Evolutionary conservation across 2,329 filamentous ascomycete species (phyloP), one percentile per base, ranked within the genome.

Genomic region (Helotiales sp.): DNA sequence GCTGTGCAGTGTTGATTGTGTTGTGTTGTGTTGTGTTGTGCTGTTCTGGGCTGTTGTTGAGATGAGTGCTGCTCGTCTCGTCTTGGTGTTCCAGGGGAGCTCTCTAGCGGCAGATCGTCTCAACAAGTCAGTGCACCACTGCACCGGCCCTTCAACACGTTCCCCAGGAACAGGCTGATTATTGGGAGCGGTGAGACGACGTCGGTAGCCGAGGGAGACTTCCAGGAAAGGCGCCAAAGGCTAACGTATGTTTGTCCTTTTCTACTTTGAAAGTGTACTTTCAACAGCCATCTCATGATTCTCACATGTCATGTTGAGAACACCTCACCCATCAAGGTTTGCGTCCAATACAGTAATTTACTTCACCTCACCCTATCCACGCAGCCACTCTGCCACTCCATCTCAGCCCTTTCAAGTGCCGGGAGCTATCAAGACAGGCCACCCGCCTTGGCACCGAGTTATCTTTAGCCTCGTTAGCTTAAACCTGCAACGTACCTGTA

Each of bases 21-120:
- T 15, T 24, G 32, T n/a, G n/a, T 13, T 20, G 55, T 58, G 37
- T 15, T 17, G 37, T 43, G 37, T 43, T 43, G 37, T 43, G 37
- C 37, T 43, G 37, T 43, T 43, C 28, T 47, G 34, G 57, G 22
- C 22, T 43, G 58, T 61, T 61, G 59, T 49, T 62, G 59, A 50
- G 59, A 62, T 62, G 59, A 30, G 22, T 26, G 28, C 30, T n/a
- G 59, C 32, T 37, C 37, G 15, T 62, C 34, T n/a, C 37, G 11
- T 11, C 59, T 40, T n/a, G 45, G 45, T 32, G 57, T 17, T 61
- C 22, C 59, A 61, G 59, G 59, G 59, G 45, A 62, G 59, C 59
- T 62, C 47, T 13, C n/a, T 61, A 61, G 58, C 58, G 58, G 37
- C 58, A 49, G 28, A 61, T 47, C 52, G 20, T 24, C 54, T 57